Conservation (phyloP, 352 stramenopile genomes). For the Salisapilia sapeloensis region DNA sequence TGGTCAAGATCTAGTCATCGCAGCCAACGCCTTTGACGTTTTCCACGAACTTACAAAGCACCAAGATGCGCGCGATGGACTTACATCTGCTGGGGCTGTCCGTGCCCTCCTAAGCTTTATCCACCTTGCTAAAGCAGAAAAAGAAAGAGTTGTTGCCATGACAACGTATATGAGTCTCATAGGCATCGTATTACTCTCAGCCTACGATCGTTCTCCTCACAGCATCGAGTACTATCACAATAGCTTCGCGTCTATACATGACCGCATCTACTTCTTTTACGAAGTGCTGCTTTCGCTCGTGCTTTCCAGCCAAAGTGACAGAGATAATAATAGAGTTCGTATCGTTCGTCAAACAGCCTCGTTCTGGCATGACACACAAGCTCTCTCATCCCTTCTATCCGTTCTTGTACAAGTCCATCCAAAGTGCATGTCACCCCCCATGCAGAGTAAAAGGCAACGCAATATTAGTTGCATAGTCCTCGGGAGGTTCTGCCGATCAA, state of each 20-base stretch:
- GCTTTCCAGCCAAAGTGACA: conserved; percentile 8
- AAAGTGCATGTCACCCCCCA: conserved; percentile 27
- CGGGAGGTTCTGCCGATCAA: conserved; percentile 22
- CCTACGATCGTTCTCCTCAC: conserved; percentile 4
- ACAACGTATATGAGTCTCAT: conserved; percentile 33
- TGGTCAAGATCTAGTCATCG: conserved; percentile 10
- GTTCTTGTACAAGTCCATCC: conserved; percentile 34
- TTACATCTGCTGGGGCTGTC: conserved; percentile 43
- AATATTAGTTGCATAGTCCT: conserved; percentile 64
- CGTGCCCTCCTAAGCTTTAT: conserved; percentile 28
- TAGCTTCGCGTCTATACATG: conserved; percentile 3
- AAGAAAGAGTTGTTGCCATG: conserved; percentile 10
- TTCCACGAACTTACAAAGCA: conserved; percentile 40
- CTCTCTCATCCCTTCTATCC: conserved; percentile 22
- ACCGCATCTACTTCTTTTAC: conserved; percentile 25
- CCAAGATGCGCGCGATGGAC: conserved; percentile 26
- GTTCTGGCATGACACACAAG: conserved; percentile 20
- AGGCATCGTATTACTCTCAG: conserved; percentile 21
- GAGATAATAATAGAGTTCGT: background rate
- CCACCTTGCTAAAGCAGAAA: conserved; percentile 9
- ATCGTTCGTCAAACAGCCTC: conserved; percentile 10
- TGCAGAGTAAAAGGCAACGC: conserved; percentile 28
- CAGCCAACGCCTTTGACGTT: conserved; percentile 18
- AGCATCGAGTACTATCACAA: background rate
- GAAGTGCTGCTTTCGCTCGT: conserved; percentile 24